Evolutionary conservation across 805 yeast species (phyloP).

Genomic region (Blastobotrys terrestris): DNA sequence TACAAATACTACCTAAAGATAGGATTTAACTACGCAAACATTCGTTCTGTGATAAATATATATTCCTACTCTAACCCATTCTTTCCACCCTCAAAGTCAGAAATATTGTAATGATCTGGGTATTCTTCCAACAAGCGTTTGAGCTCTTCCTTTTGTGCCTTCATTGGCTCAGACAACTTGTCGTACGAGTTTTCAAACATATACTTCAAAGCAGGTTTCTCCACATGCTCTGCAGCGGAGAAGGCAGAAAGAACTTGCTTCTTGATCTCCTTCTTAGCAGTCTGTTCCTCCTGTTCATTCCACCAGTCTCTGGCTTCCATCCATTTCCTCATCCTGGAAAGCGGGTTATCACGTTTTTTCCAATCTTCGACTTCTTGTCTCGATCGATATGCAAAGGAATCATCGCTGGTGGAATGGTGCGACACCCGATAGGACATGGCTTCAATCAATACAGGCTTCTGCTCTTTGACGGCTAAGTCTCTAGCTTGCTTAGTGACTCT

Average conservation of each 20-base stretch:
- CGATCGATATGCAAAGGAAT: conserved; percentile 32
- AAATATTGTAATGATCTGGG: conserved; percentile 26
- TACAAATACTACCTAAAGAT: too few species aligned
- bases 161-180: conserved; percentile 20
- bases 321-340: conserved; percentile 30
- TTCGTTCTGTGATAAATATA: too few species aligned
- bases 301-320: conserved; percentile 25
- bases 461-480: conserved; percentile 20
- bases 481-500: conserved; percentile 25
- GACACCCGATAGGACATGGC: conserved; percentile 33
- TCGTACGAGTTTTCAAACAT: conserved; percentile 25
- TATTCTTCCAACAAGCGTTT: conserved; percentile 23
- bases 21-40: too few species aligned
- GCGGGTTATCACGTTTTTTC: conserved; percentile 31
- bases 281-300: conserved; percentile 27
- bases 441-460: conserved; percentile 29
- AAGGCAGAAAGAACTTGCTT: conserved; percentile 24
- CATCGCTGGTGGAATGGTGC: conserved; percentile 33
- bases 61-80: conserved; percentile 17
- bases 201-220: conserved; percentile 24
- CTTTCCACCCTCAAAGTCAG: conserved; percentile 22
- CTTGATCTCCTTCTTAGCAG: conserved; percentile 19
- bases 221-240: conserved; percentile 27
- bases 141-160: conserved; percentile 26
- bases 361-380: conserved; percentile 30